Percentiles rank a stretch among this genome's conserved stretches.
Evolutionary conservation across 2,329 filamentous ascomycete genomes (phyloP).

Genomic region (Botrytis fragariae): DNA sequence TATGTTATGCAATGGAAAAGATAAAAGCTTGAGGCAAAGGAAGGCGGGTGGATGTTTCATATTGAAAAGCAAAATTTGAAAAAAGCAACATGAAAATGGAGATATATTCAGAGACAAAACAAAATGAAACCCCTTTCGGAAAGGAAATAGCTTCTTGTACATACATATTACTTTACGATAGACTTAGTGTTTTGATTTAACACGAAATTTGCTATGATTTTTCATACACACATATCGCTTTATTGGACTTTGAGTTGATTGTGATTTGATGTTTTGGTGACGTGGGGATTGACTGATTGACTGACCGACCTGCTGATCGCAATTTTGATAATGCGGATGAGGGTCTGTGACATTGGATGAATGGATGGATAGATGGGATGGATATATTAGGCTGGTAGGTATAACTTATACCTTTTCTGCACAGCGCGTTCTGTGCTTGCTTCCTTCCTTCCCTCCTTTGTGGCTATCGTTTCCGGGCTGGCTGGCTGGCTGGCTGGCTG

Average conservation of each 20-base stretch:
- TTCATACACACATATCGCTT: background rate
- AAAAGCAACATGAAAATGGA: background rate
- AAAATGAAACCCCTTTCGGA: background rate
- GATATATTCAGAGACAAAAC: background rate
- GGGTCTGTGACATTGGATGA: background rate
- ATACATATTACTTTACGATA: background rate
- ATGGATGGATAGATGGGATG: too few relatives aligned
- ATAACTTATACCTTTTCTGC: background rate
- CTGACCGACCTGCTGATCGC: background rate
- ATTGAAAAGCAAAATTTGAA: background rate
- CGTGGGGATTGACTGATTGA: too few relatives aligned
- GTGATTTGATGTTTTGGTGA: background rate
- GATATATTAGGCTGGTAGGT: background rate
- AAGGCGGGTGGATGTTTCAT: background rate
- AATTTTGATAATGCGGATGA: background rate
- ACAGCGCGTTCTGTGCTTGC: background rate
- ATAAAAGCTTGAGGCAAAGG: background rate
- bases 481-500: too few relatives aligned
- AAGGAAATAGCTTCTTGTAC: slow-evolving; percentile 14
- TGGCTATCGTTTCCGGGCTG: too few relatives aligned
- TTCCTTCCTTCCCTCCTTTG: background rate
- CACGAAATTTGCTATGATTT: background rate
- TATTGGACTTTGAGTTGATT: background rate
- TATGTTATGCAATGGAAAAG: background rate
- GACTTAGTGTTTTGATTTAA: background rate